Percentiles rank a stretch among this genome's conserved stretches.
phyloP scores from a whole-genome alignment of 495 filamentous ascomycete genomes.

The Parathielavia appendiculata region DNA sequence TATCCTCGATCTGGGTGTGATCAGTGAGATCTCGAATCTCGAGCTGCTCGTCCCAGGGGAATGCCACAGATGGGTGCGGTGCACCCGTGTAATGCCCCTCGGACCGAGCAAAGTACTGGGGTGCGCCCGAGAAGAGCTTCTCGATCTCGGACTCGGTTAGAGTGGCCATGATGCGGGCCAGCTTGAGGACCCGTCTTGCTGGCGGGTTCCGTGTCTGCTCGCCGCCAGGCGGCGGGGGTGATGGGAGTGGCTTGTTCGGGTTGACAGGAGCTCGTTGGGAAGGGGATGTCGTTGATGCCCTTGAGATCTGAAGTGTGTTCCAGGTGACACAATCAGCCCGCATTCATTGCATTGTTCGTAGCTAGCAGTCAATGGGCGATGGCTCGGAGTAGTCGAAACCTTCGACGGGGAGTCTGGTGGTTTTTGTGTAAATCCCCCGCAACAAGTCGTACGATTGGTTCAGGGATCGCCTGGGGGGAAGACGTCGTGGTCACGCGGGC shows the following conservation, averaged over 20 bases:
- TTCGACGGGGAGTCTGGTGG: neutral
- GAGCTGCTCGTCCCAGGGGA: conserved; percentile 63
- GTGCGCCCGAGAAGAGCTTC: conserved; percentile 70
- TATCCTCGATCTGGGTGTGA: conserved; percentile 51
- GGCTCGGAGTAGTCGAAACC: neutral
- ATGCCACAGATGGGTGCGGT: conserved; percentile 60
- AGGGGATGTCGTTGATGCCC: conserved; percentile 16
- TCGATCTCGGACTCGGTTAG: conserved; percentile 59
- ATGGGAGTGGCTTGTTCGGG: conserved; percentile 50
- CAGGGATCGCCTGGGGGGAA: conserved; percentile 16
- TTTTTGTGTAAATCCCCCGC: conserved; percentile 4
- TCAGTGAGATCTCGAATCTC: conserved; percentile 60
- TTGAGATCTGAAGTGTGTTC: conserved; percentile 21
- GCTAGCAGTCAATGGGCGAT: neutral
- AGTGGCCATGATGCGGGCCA: conserved; percentile 51
- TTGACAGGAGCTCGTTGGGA: conserved; percentile 39
- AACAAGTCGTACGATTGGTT: conserved; percentile 23
- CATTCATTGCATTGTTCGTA: conserved; percentile 6
- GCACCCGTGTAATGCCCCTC: conserved; percentile 49
- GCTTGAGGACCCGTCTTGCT: conserved; percentile 40
- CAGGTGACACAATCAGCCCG: conserved; percentile 22
- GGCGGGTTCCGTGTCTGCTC: conserved; percentile 38
- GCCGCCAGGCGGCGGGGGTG: conserved; percentile 45
- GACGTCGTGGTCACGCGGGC: conserved; percentile 24
- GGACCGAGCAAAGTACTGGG: conserved; percentile 62